Conservation (phyloP, 1,139 yeast species). For the Blastobotrys aristatus region DNA sequence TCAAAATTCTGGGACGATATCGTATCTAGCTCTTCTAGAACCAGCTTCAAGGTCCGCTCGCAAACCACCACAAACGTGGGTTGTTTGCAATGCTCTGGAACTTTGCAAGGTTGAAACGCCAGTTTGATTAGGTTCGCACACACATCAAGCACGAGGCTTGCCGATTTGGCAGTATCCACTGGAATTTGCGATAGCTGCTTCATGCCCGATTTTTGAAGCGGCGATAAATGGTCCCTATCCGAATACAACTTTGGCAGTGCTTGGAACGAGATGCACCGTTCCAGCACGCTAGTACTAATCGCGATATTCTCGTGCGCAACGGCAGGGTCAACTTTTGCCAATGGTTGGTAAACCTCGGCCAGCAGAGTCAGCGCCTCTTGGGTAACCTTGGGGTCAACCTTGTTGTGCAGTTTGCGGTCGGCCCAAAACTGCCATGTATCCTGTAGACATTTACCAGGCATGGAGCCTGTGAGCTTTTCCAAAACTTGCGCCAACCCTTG, state of each 20-base stretch:
- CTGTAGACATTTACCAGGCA: constrained; percentile 39
- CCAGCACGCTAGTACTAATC: constrained; percentile 21
- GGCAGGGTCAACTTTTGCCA: constrained; percentile 20
- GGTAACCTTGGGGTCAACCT: constrained; percentile 23
- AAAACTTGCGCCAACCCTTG: constrained; percentile 48
- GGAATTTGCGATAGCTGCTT: constrained; percentile 24
- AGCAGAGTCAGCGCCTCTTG: constrained; percentile 30
- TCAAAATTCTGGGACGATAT: constrained; percentile 37
- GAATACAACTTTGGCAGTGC: constrained; percentile 31
- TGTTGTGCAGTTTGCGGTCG: constrained; percentile 35
- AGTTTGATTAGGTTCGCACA: constrained; percentile 23
- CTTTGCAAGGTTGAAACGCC: constrained; percentile 20
- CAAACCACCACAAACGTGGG: constrained; percentile 70
- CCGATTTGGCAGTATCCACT: constrained; percentile 11
- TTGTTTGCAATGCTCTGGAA: constrained; percentile 25
- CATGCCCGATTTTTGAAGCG: constrained; percentile 31
- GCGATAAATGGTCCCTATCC: constrained; percentile 32
- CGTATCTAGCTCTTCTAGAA: constrained; percentile 33
- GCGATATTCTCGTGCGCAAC: constrained; percentile 18
- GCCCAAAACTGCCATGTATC: constrained; percentile 62
- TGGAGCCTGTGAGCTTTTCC: constrained; percentile 29
- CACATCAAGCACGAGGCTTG: constrained; percentile 20
- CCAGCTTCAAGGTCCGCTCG: constrained; percentile 40
- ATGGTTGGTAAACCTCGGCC: constrained; percentile 27
- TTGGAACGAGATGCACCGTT: constrained; percentile 25